phyloP scores from a whole-genome alignment of 352 stramenopile species.

The Pythium aquatile region DNA sequence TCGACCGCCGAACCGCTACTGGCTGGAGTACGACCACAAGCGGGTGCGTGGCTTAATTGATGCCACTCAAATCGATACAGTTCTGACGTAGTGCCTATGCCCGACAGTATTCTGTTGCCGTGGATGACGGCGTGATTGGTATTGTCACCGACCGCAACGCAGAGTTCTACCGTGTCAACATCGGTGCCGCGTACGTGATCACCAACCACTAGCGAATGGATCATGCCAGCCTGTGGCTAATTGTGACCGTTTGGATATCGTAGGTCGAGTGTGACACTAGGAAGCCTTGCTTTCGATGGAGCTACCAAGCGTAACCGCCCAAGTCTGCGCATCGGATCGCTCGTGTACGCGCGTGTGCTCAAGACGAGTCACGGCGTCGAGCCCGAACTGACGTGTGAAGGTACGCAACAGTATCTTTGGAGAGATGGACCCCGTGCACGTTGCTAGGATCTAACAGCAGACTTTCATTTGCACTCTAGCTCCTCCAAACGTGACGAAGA shows the following conservation, averaged over 20 bases:
- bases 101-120: slow-evolving; percentile 59
- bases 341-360: slow-evolving; percentile 95
- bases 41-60: slow-evolving; percentile 42
- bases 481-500: slow-evolving; percentile 84
- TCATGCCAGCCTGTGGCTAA: neutral
- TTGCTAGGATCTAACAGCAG: neutral
- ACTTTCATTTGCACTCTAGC: slow-evolving; percentile 32
- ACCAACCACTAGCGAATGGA: neutral
- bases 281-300: slow-evolving; percentile 93
- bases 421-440: neutral
- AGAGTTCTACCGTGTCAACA: slow-evolving; percentile 95
- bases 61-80: neutral
- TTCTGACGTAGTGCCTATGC: neutral
- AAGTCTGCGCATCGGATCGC: slow-evolving; percentile 87
- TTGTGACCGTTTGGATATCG: slow-evolving; percentile 6
- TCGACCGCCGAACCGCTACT: slow-evolving; percentile 85
- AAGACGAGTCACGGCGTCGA: slow-evolving; percentile 88
- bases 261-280: slow-evolving; percentile 69
- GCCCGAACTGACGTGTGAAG: slow-evolving; percentile 94
- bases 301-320: slow-evolving; percentile 98
- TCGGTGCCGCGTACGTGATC: slow-evolving; percentile 85
- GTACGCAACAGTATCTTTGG: slow-evolving; percentile 28
- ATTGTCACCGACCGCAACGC: slow-evolving; percentile 93
- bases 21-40: slow-evolving; percentile 88
- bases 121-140: slow-evolving; percentile 93